Evolutionary conservation across 108 stramenopile genomes (phyloP), one percentile per base, ranked within the genome.

Genomic region (Hondaea fermentalgiana): DNA sequence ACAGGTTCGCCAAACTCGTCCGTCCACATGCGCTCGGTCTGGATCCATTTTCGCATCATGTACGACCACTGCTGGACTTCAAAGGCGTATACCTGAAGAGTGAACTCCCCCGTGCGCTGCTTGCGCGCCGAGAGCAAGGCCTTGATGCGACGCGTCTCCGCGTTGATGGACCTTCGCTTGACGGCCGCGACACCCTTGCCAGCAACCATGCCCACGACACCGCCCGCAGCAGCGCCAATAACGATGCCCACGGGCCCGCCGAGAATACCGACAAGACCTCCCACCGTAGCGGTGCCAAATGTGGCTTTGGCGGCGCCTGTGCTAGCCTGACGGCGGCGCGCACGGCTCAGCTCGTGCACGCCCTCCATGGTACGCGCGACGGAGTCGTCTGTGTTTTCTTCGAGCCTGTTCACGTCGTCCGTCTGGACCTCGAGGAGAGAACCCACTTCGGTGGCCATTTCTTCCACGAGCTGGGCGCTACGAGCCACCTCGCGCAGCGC

Each of bases 171-270:
- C 0, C 76, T 21, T 4, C 51, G 19, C 4, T 83, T 83, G 49
- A 83, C 76, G 3, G 76, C 76, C 6, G 76, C 76, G n/a, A 83
- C 76, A 23, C 76, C 76, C 51, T 83, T 83, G 19, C 76, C 76
- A 35, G 76, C 76, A 4, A 83, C 76, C 76, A 53, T 83, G 51
- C 76, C 76, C 6, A 83, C 76, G 23, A 83, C 45, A 23, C 76
- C 76, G 25, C 76, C 76, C 0, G 76, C 76, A 6, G 76, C 76
- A 12, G 76, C 76, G 51, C 76, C 76, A 53, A 83, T 83, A 23
- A 53, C 76, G 49, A 83, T 83, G 45, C 76, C 76, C 1, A 83
- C 49, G n/a, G 76, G 76, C 51, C 76, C 76, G 76, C 76, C 76
- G 1, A 83, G 23, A 12, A 83, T 83, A 23, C 76, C 76, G n/a